Evolutionary conservation across 352 stramenopile species (phyloP).

Genomic region (Pythium folliculosum): DNA sequence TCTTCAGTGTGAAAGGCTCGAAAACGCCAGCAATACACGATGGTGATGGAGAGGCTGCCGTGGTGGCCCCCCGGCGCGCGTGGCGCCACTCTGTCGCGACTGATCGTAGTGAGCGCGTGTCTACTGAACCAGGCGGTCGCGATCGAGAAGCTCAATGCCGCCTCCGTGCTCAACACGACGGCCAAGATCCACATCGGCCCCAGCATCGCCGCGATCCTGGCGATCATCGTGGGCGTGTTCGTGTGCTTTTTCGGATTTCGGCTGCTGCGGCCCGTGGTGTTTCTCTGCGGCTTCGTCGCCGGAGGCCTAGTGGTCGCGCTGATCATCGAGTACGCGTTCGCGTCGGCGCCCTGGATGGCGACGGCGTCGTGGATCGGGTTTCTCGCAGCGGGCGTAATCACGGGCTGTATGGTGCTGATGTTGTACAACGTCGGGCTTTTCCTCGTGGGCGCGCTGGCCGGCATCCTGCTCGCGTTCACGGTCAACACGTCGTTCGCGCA

Average conservation of each 20-base stretch:
- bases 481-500: constrained; percentile 49
- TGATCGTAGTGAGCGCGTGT: not conserved
- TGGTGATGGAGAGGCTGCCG: not conserved
- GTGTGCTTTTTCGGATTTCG: constrained; percentile 44
- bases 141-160: constrained; percentile 19
- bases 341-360: constrained; percentile 34
- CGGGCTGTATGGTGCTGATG: constrained; percentile 36
- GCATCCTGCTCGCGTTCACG: constrained; percentile 47
- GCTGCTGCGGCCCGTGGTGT: constrained; percentile 40
- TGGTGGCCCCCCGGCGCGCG: not conserved
- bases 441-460: constrained; percentile 39
- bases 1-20: too few relatives aligned
- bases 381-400: constrained; percentile 39
- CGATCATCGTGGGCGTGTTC: constrained; percentile 33
- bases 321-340: constrained; percentile 41
- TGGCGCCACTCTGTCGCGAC: not conserved
- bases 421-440: constrained; percentile 57
- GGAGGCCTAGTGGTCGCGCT: constrained; percentile 41
- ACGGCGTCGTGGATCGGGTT: constrained; percentile 57
- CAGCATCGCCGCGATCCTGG: constrained; percentile 38
- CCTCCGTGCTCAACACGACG: constrained; percentile 33
- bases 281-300: constrained; percentile 47
- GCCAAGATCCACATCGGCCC: constrained; percentile 35
- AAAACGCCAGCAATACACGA: not conserved
- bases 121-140: not conserved